These are phyloP conservation scores for Blastomyces silverae DNA, from an alignment of 2,329 filamentous ascomycete species.

Conservation along the genomic window DNA sequence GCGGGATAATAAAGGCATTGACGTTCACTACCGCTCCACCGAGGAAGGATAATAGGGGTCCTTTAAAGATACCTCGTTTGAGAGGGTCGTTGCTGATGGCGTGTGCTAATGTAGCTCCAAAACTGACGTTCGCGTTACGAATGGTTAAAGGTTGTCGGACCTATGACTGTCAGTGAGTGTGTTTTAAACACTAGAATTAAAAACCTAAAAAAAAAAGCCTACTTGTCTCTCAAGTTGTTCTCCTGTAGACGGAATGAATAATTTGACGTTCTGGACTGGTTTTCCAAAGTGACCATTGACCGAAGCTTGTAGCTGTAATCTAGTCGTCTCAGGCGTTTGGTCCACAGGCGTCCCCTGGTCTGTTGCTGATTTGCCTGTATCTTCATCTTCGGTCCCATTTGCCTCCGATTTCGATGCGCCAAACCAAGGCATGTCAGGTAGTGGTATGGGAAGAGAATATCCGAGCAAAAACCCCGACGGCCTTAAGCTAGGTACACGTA, in stretches of 20 bases:
- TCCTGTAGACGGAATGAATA: conserved; percentile 27
- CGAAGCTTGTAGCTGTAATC: conserved; percentile 31
- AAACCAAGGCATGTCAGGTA: conserved; percentile 26
- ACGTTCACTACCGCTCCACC: conserved; percentile 29
- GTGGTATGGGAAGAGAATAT: conserved; percentile 33
- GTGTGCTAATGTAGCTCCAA: conserved; percentile 32
- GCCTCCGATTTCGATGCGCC: conserved; percentile 16
- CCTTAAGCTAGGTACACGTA: conserved; percentile 28
- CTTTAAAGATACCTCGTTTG: conserved; percentile 23
- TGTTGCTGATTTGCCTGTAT: conserved; percentile 16
- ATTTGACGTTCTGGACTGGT: conserved; percentile 22
- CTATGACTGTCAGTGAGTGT: conserved; percentile 24
- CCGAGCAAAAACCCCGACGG: conserved; percentile 28
- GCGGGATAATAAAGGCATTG: conserved; percentile 30
- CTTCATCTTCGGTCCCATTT: conserved; percentile 22
- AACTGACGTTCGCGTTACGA: conserved; percentile 26
- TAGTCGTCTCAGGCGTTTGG: conserved; percentile 18
- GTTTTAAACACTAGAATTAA: not conserved
- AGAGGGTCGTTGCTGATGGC: conserved; percentile 27
- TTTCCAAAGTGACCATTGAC: conserved; percentile 30
- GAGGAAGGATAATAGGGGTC: conserved; percentile 28
- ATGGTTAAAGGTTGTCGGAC: conserved; percentile 28
- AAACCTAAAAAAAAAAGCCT: conserved; percentile 16
- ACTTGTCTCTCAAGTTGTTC: conserved; percentile 27
- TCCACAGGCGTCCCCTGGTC: conserved; percentile 11